These are phyloP conservation scores for Lecanicillium sp. DNA, from an alignment of 2,329 filamentous ascomycete species.

Conservation along the genomic window DNA sequence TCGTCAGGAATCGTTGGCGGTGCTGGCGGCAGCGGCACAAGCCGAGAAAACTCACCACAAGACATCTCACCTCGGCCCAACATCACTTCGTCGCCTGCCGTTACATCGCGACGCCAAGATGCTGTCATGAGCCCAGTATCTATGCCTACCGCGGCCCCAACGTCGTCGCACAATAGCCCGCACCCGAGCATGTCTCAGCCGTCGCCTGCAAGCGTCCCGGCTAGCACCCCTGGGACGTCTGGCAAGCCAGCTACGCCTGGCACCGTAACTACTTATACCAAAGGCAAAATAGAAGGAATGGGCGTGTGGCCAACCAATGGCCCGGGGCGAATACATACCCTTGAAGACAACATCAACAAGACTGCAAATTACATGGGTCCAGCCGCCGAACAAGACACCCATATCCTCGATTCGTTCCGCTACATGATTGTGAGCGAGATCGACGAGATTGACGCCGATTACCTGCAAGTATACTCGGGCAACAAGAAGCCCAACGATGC, in stretches of 20 bases:
- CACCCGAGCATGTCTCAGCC: constrained; percentile 2
- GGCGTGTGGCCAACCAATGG: constrained; percentile 10
- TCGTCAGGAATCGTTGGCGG: constrained; percentile 7
- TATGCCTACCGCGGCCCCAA: background rate
- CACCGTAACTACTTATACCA: constrained; percentile 7
- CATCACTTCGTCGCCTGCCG: constrained; percentile 6
- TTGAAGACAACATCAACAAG: constrained; percentile 32
- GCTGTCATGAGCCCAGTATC: constrained; percentile 1
- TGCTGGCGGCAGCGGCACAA: background rate
- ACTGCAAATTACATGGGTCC: constrained; percentile 38
- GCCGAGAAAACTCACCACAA: constrained; percentile 2
- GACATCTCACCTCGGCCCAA: constrained; percentile 4
- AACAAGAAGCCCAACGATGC: constrained; percentile 23
- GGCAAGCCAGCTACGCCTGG: background rate
- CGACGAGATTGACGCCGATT: constrained; percentile 34
- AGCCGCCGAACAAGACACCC: constrained; percentile 36
- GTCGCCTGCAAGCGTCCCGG: background rate
- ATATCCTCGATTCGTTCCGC: constrained; percentile 36
- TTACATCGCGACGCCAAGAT: background rate
- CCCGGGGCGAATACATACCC: constrained; percentile 19
- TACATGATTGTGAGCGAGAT: constrained; percentile 36
- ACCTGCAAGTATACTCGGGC: constrained; percentile 32
- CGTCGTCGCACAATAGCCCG: constrained; percentile 5
- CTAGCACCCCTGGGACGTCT: background rate
- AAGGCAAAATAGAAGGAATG: constrained; percentile 8